These are phyloP conservation scores for Rhodotorula sp. DNA, from an alignment of 1,284 basidiomycete genomes.

Conservation along the genomic window DNA sequence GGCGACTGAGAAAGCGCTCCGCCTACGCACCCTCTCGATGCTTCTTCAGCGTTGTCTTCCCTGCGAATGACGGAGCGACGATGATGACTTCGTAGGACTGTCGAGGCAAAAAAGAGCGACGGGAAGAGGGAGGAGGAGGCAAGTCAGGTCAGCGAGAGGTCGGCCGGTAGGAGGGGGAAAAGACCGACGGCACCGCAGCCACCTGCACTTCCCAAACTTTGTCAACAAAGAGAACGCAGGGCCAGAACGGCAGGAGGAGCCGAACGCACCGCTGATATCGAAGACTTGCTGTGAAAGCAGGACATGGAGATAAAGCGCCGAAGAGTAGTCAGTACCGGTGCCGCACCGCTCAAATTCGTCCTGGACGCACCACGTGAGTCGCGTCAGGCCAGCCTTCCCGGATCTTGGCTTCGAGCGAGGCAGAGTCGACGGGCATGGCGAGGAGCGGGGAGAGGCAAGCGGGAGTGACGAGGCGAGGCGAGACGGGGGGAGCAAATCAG, in stretches of 20 bases:
- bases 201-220: constrained; percentile 4
- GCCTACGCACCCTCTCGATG: constrained; percentile 41
- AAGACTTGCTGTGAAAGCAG: constrained; percentile 36
- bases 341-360: constrained; percentile 10
- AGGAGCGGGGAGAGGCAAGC: background rate
- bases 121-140: background rate
- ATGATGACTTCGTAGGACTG: constrained; percentile 46
- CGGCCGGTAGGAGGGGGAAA: background rate
- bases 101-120: too few species aligned
- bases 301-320: background rate
- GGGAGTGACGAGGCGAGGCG: background rate
- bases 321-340: background rate
- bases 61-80: constrained; percentile 43
- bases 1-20: background rate
- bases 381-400: constrained; percentile 24
- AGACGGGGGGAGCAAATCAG: too few species aligned
- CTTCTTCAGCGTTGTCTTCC: constrained; percentile 43
- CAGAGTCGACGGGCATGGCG: constrained; percentile 27
- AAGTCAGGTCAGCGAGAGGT: background rate
- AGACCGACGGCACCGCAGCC: constrained; percentile 36
- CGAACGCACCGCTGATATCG: constrained; percentile 40
- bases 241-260: accelerated
- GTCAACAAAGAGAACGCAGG: background rate
- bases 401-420: constrained; percentile 29
- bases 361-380: constrained; percentile 6